These are phyloP conservation scores for Albophoma yamanashiensis DNA, from an alignment of 2,329 filamentous ascomycete species.

Conservation along the genomic window DNA sequence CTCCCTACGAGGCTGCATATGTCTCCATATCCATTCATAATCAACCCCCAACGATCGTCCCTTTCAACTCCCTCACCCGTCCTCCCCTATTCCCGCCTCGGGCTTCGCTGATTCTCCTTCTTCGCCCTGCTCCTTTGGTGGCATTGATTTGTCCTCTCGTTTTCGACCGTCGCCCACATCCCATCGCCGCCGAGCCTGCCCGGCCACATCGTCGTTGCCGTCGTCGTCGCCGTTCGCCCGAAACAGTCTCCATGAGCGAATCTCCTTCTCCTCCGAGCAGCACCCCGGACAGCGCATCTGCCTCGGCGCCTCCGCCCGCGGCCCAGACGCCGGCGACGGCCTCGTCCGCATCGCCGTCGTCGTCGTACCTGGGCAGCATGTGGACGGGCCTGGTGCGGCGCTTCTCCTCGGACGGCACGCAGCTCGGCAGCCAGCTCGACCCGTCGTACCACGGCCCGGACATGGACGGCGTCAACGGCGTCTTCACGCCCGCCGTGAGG, in stretches of 20 bases:
- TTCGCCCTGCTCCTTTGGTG: not conserved
- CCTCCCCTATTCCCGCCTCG: not conserved
- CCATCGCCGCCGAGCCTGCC: not conserved
- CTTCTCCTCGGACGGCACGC: slow-evolving; percentile 41
- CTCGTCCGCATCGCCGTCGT: not conserved
- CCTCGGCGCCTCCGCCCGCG: not conserved
- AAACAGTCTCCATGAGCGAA: not conserved
- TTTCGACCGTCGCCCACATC: not conserved
- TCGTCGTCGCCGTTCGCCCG: not conserved
- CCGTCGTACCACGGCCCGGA: slow-evolving; percentile 10
- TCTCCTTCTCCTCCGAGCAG: not conserved
- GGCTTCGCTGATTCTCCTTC: not conserved
- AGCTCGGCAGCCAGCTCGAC: slow-evolving; percentile 18
- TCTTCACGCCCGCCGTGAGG: slow-evolving; percentile 42
- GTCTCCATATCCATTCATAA: not conserved
- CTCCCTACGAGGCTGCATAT: not conserved
- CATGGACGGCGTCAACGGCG: slow-evolving; percentile 41
- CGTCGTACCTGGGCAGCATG: slow-evolving; percentile 23
- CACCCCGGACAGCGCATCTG: not conserved
- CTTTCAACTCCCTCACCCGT: not conserved
- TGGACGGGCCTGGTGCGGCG: slow-evolving; percentile 58
- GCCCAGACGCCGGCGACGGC: not conserved
- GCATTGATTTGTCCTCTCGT: not conserved
- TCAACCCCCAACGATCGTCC: not conserved
- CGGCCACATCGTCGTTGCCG: not conserved